Base-by-base conservation (phyloP, 2,329 filamentous ascomycete species). In the Pyrenophora seminiperda region DNA sequence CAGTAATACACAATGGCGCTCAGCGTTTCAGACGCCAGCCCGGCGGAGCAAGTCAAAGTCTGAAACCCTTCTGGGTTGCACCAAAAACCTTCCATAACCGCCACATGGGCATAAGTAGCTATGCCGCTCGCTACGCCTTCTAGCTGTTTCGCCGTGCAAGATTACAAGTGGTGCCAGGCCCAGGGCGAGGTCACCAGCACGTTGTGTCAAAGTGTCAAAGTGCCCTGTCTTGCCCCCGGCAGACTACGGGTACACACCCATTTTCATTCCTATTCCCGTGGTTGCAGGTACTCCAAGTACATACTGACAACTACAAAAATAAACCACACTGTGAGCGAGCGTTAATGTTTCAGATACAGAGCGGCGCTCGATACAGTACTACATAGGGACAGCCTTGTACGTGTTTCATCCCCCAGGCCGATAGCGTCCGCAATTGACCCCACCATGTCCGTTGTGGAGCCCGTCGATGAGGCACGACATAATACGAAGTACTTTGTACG, bases 61-160 rank as follows among this genome's bases (percentile, higher is more conserved):
- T 68, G 68, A 71, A 70, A 70, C 68, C 29, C 59, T 46, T 46
- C 57, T 37, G 48, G 36, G 54, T 58, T 53, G 56, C 64, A 59
- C 58, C 51, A 55, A 24, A 47, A 53, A 54, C 38, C 47, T 59
- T 56, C 50, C 46, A 54, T 53, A 50, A 44, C 59, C 50, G 53
- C 56, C 58, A 51, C 56, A 45, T 47, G 38, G 40, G 50, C 51
- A 19, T 22, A 24, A 34, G 41, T 42, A 47, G 24, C 31, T 32
- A 38, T 38, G 27, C 51, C 51, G 51, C 38, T 31, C 27, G 13
- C 29, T 32, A 43, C 24, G 15, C 27, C 20, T 14, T 27, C 18
- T 24, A 30, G 29, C 19, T 42, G 37, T 47, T 34, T 39, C 38
- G 30, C 36, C 34, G 50, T 37, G 32, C 30, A 33, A 29, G 39